Base-by-base conservation (phyloP, 2,329 filamentous ascomycete species). In the Hymenoscyphus fructigenus region DNA sequence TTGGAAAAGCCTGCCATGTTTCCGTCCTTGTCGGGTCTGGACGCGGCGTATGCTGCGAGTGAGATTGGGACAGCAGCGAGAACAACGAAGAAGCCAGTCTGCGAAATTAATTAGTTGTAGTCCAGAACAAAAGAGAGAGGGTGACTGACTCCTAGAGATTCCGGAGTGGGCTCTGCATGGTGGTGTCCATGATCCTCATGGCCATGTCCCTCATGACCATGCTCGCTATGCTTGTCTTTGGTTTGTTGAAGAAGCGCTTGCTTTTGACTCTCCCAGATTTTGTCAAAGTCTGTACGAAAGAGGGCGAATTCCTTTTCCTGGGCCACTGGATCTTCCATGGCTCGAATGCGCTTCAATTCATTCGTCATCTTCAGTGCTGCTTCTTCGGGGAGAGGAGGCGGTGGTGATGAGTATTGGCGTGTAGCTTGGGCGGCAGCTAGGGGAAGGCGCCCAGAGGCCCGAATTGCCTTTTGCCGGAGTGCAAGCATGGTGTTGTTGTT, bases 121-220 rank as follows among this genome's bases (percentile, higher is more conserved):
- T 12, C 41, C 58, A 32, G 23, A 50, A 41, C 58, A 38, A 29
- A 12, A 32, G 9, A 29, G 29, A 28, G 59, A 57, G 23, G 5
- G 62, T 47, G 67, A 80, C 82, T 73, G 79, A 85, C 83, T 62
- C 83, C 82, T 66, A 84, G 77, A 66, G 79, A 77, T 74, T 85
- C 83, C 65, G 79, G 78, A 62, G 74, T 77, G 60, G 81, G 78
- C 66, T 70, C 70, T 64, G 74, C 71, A 63, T 77, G 76, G 65
- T 75, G 74, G 60, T 78, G 75, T 61, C 72, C 53, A 38, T 62
- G 60, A 36, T 57, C 53, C 67, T 17, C 53, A 65, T 66, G 62
- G 67, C 67, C 29, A 60, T 64, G 53, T 58, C 61, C 23, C 60
- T 65, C 47, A 55, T 66, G 58, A 36, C 34, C 34, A 12, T 71